Conservation (phyloP, 1,284 basidiomycete genomes). For the Mycena citricolor region DNA sequence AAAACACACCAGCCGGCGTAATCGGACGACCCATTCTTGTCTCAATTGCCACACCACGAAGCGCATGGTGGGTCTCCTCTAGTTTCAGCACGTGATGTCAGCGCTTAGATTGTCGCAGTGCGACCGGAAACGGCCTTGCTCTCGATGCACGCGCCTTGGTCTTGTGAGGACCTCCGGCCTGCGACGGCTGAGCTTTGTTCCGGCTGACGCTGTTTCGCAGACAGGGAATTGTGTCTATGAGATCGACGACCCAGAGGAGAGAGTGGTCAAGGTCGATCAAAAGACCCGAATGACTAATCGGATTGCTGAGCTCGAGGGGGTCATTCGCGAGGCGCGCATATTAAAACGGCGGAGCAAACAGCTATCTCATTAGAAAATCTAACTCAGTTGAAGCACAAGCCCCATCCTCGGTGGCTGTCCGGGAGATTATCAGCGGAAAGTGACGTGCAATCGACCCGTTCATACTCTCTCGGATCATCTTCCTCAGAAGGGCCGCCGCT, state of each 20-base stretch:
- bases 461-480: conserved; percentile 1
- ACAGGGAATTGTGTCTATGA: conserved; percentile 19
- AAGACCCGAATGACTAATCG: conserved; percentile 12
- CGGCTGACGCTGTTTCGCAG: not conserved
- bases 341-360: not conserved
- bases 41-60: conserved; percentile 2
- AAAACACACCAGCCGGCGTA: not conserved
- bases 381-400: conserved; percentile 36
- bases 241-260: conserved; percentile 9
- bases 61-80: not conserved
- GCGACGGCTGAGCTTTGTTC: not conserved
- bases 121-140: conserved; percentile 1
- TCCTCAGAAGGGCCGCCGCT: conserved; percentile 5
- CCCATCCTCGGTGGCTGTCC: conserved; percentile 13
- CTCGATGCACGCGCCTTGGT: conserved; percentile 14
- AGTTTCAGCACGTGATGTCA: no score
- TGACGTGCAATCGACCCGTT: no score
- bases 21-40: conserved; percentile 1
- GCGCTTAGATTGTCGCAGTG: not conserved
- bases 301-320: conserved; percentile 19
- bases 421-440: conserved; percentile 1
- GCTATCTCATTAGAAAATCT: not conserved
- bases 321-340: conserved; percentile 16
- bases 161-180: conserved; percentile 24
- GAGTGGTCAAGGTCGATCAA: conserved; percentile 5